phyloP scores from a whole-genome alignment of 2,329 filamentous ascomycete genomes.

The Penicillium oxalicum region DNA sequence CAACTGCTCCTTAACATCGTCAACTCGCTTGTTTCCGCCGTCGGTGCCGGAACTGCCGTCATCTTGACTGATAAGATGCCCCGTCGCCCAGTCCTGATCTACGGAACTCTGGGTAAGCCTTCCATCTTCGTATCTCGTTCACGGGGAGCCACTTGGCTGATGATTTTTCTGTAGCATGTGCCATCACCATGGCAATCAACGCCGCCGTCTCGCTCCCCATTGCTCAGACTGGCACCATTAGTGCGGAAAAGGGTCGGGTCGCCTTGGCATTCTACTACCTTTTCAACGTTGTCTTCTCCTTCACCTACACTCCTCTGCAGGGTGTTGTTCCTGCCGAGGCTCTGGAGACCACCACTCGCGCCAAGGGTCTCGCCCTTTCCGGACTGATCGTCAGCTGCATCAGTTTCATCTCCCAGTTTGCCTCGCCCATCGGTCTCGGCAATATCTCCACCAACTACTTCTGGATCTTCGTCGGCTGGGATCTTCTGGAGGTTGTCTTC shows the following conservation, averaged over 20 bases:
- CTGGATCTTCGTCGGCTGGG: conserved; percentile 48
- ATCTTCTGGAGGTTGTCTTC: conserved; percentile 37
- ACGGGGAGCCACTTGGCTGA: neutral
- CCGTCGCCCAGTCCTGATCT: conserved; percentile 43
- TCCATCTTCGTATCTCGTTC: neutral
- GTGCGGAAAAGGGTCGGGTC: conserved; percentile 37
- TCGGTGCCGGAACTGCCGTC: conserved; percentile 44
- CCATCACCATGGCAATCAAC: conserved; percentile 41
- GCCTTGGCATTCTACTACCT: conserved; percentile 47
- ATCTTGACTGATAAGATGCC: conserved; percentile 43
- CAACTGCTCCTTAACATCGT: conserved; percentile 47
- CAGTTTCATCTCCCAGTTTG: conserved; percentile 48
- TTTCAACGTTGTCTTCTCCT: conserved; percentile 47
- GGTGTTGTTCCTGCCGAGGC: conserved; percentile 45
- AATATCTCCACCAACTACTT: conserved; percentile 38
- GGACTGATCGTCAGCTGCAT: conserved; percentile 44
- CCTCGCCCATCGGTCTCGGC: conserved; percentile 42
- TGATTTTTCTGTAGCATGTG: conserved; percentile 25
- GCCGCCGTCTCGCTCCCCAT: conserved; percentile 41
- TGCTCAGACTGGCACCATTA: conserved; percentile 28
- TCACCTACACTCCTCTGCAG: conserved; percentile 48
- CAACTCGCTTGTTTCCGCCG: conserved; percentile 43
- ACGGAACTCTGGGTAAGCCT: conserved; percentile 35
- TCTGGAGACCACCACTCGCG: conserved; percentile 45
- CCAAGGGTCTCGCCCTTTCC: conserved; percentile 44